phyloP scores from a whole-genome alignment of 2,329 filamentous ascomycete species.

The Neofusicoccum cordaticola region DNA sequence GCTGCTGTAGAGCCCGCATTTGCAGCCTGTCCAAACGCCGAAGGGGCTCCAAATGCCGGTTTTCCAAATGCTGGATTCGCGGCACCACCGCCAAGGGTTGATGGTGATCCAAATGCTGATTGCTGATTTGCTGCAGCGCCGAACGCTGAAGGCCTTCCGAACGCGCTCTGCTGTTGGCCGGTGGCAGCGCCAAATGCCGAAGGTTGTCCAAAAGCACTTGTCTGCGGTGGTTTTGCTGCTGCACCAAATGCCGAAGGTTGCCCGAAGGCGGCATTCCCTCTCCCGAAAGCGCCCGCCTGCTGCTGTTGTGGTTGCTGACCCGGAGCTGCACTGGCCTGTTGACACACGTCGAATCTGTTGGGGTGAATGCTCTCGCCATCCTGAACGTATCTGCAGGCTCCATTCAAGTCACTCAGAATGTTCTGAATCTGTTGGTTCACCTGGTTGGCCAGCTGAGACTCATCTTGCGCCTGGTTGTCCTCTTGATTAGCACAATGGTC shows the following conservation, averaged over 20 bases:
- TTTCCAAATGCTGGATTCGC: slow-evolving; percentile 27
- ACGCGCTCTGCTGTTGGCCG: slow-evolving; percentile 6
- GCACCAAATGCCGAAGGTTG: slow-evolving; percentile 7
- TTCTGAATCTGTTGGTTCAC: slow-evolving; percentile 63
- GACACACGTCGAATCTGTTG: slow-evolving; percentile 24
- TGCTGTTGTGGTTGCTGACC: background rate
- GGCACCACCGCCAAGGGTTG: background rate
- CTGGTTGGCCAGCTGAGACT: slow-evolving; percentile 18
- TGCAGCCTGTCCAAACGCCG: slow-evolving; percentile 27
- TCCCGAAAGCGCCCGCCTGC: background rate
- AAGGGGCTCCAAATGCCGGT: slow-evolving; percentile 18
- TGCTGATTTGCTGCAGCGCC: background rate
- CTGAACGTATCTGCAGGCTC: slow-evolving; percentile 51
- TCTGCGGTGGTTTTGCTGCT: background rate
- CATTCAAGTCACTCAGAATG: slow-evolving; percentile 66
- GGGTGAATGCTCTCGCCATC: slow-evolving; percentile 35
- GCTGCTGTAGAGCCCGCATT: background rate
- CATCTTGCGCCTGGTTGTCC: background rate
- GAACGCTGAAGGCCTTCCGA: slow-evolving; percentile 18
- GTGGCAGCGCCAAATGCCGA: background rate
- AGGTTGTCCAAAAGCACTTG: background rate
- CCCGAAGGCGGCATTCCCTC: background rate
- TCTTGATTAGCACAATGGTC: background rate
- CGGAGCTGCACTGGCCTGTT: slow-evolving; percentile 9
- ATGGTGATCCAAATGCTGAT: slow-evolving; percentile 19